These are phyloP conservation scores for Kazachstania sp. DNA, from an alignment of 1,139 yeast genomes.

Conservation along the genomic window DNA sequence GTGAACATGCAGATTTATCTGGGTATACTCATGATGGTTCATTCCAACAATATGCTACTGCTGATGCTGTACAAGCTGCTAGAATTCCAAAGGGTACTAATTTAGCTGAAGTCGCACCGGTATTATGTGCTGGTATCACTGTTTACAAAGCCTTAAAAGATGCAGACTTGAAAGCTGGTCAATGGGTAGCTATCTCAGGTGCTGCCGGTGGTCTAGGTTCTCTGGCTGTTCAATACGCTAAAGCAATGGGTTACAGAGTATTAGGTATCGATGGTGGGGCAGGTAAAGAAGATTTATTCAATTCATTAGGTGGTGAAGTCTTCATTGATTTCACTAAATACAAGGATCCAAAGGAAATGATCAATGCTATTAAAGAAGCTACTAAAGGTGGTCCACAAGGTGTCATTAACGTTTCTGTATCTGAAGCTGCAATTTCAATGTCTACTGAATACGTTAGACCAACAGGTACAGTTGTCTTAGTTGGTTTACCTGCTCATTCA, in stretches of 20 bases:
- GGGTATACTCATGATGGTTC: conserved; percentile 79
- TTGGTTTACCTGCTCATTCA: conserved; percentile 69
- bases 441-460: conserved; percentile 59
- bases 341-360: conserved; percentile 39
- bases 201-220: conserved; percentile 79
- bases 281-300: conserved; percentile 51
- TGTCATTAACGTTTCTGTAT: conserved; percentile 64
- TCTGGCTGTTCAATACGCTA: conserved; percentile 65
- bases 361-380: conserved; percentile 45
- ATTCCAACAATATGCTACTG: conserved; percentile 73
- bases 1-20: conserved; percentile 58
- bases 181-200: conserved; percentile 73
- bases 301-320: conserved; percentile 56
- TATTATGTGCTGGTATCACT: conserved; percentile 74
- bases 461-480: conserved; percentile 62
- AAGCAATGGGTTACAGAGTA: conserved; percentile 64
- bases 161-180: conserved; percentile 54
- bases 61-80: conserved; percentile 72
- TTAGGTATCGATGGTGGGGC: conserved; percentile 70
- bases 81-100: conserved; percentile 58
- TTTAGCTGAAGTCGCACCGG: conserved; percentile 60
- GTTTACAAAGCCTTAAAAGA: conserved; percentile 73
- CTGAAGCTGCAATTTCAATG: conserved; percentile 57
- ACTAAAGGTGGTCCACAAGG: conserved; percentile 73
- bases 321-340: conserved; percentile 55